phyloP scores from a whole-genome alignment of 2,329 filamentous ascomycete species.

The Aureobasidium sp. region DNA sequence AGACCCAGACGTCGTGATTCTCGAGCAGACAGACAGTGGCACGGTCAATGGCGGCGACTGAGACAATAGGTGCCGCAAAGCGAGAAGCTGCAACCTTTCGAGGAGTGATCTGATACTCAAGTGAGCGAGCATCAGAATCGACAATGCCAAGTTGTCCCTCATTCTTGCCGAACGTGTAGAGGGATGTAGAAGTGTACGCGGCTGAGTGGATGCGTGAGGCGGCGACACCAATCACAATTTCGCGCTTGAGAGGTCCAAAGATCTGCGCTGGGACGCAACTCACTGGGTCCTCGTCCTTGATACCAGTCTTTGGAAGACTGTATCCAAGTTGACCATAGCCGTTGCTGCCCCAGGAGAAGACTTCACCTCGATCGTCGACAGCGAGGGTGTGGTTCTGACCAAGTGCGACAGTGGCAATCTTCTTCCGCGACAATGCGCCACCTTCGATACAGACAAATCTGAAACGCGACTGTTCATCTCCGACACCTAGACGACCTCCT shows the following conservation, averaged over 20 bases:
- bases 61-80: conserved; percentile 63
- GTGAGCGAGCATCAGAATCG: conserved; percentile 86
- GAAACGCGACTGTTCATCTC: conserved; percentile 84
- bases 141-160: conserved; percentile 88
- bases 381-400: conserved; percentile 90
- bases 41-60: conserved; percentile 81
- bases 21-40: conserved; percentile 81
- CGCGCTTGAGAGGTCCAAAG: conserved; percentile 84
- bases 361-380: conserved; percentile 74
- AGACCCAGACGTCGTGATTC: conserved; percentile 84
- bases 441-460: conserved; percentile 75
- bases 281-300: conserved; percentile 75
- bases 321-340: conserved; percentile 82
- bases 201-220: conserved; percentile 90
- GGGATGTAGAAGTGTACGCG: conserved; percentile 68
- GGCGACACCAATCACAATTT: conserved; percentile 70
- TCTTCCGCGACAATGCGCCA: conserved; percentile 64
- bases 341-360: conserved; percentile 94
- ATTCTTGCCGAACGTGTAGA: conserved; percentile 95
- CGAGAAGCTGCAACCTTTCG: conserved; percentile 83
- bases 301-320: conserved; percentile 57
- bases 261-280: conserved; percentile 78
- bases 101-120: conserved; percentile 75
- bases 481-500: conserved; percentile 80
- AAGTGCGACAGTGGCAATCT: conserved; percentile 68